These are phyloP conservation scores for Phytophthora cactorum DNA, from an alignment of 352 stramenopile species.

Conservation along the genomic window DNA sequence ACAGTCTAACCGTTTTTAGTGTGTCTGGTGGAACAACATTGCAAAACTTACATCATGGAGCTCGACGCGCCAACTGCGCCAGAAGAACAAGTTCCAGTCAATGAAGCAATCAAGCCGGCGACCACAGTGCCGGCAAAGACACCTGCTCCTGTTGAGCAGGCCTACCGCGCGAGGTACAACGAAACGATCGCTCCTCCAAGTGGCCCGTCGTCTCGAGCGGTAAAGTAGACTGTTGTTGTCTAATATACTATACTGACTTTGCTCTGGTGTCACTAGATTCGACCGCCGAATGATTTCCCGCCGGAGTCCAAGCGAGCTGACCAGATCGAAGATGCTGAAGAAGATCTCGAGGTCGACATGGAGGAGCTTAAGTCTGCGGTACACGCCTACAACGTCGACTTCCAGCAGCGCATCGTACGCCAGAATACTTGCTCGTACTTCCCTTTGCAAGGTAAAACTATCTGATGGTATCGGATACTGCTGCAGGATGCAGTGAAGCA, in stretches of 20 bases:
- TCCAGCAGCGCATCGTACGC: conserved; percentile 78
- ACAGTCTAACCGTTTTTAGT: conserved; percentile 2
- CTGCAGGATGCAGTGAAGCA: conserved; percentile 72
- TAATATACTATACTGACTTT: background rate
- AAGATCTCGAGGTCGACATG: conserved; percentile 82
- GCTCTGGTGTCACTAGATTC: conserved; percentile 41
- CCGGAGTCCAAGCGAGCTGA: conserved; percentile 79
- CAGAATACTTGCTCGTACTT: too few species aligned
- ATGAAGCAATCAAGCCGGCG: background rate
- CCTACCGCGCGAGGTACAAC: conserved; percentile 57
- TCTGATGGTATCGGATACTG: background rate
- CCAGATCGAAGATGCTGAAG: conserved; percentile 75
- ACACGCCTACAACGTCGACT: conserved; percentile 85
- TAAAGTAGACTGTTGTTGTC: conserved; percentile 12
- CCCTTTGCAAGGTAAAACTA: background rate
- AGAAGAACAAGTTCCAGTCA: conserved; percentile 1
- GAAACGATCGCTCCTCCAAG: conserved; percentile 59
- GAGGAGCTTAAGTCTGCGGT: conserved; percentile 80
- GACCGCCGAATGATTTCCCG: conserved; percentile 63
- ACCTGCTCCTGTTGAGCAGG: conserved; percentile 31
- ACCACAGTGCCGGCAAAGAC: background rate
- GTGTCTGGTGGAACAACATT: background rate
- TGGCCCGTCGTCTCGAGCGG: conserved; percentile 47
- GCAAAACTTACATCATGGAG: conserved; percentile 16
- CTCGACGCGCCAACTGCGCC: conserved; percentile 6